A percentile compares a stretch with the other conserved stretches of the same genome.
Evolutionary conservation across 345 rosid genomes (phyloP).

Genomic region (Populus pruinosa): DNA sequence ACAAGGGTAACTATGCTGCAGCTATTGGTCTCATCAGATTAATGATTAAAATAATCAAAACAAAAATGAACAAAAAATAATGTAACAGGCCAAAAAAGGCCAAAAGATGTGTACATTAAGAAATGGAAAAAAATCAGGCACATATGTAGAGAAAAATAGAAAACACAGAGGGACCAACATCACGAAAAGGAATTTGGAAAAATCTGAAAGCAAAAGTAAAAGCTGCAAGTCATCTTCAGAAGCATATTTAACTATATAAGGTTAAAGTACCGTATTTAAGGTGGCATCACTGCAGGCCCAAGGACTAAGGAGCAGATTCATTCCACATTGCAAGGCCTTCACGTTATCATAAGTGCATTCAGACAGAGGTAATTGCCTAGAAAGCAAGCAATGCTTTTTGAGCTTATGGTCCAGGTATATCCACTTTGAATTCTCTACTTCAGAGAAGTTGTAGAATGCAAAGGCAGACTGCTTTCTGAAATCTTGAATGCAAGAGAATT

Average conservation of each 20-base stretch:
- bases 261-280: slow-evolving; percentile 33
- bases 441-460: slow-evolving; percentile 54
- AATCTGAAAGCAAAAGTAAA: not conserved
- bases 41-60: not conserved
- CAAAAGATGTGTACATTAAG: not conserved
- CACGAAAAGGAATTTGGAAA: not conserved
- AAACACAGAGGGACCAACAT: too few relatives aligned
- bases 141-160: not conserved
- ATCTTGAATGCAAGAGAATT: slow-evolving; percentile 50
- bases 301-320: slow-evolving; percentile 19
- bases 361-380: slow-evolving; percentile 54
- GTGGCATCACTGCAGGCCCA: slow-evolving; percentile 21
- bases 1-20: not conserved
- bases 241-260: slow-evolving; percentile 2
- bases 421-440: slow-evolving; percentile 61
- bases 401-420: slow-evolving; percentile 49
- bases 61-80: not conserved
- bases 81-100: too few relatives aligned
- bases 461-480: slow-evolving; percentile 57
- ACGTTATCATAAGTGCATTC: slow-evolving; percentile 65
- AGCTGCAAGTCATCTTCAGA: not conserved
- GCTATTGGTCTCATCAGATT: not conserved
- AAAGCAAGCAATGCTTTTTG: slow-evolving; percentile 48
- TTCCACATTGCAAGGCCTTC: slow-evolving; percentile 54
- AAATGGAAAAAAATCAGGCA: not conserved